These are phyloP conservation scores for Parastagonospora nodorum DNA, from an alignment of 2,329 filamentous ascomycete species.

Conservation along the genomic window DNA sequence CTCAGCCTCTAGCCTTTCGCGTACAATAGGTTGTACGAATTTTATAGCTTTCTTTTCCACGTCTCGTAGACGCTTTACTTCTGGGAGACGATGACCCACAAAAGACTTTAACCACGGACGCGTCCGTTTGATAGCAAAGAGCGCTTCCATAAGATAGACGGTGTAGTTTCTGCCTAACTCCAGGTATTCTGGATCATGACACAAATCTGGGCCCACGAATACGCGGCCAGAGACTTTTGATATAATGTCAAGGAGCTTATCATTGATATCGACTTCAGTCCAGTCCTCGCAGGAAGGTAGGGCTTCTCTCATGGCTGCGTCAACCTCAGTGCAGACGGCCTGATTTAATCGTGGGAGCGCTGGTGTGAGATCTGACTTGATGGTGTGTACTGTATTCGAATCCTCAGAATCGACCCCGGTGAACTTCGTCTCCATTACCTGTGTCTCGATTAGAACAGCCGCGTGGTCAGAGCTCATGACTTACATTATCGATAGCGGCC, in stretches of 20 bases:
- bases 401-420: conserved; percentile 31
- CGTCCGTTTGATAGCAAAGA: conserved; percentile 32
- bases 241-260: conserved; percentile 35
- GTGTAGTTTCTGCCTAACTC: conserved; percentile 38
- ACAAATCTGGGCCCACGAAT: conserved; percentile 41
- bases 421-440: conserved; percentile 40
- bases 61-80: conserved; percentile 25
- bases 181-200: conserved; percentile 35
- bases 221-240: conserved; percentile 41
- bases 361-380: conserved; percentile 43
- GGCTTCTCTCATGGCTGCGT: conserved; percentile 30
- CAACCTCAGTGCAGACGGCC: conserved; percentile 35
- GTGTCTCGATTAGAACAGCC: conserved; percentile 7
- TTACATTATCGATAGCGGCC: conserved; percentile 28
- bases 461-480: not conserved
- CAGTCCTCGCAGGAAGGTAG: conserved; percentile 39
- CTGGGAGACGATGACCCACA: conserved; percentile 29
- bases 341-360: conserved; percentile 41
- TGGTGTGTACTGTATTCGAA: conserved; percentile 18
- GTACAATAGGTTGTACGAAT: conserved; percentile 32
- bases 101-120: conserved; percentile 32
- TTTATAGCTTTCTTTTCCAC: conserved; percentile 17
- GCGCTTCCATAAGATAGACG: conserved; percentile 34
- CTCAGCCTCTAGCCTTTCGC: conserved; percentile 25
- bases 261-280: conserved; percentile 36